Percentiles rank a stretch among this genome's conserved stretches.
phyloP scores from a whole-genome alignment of 1,139 yeast species.

The Petasospora fabianii region DNA sequence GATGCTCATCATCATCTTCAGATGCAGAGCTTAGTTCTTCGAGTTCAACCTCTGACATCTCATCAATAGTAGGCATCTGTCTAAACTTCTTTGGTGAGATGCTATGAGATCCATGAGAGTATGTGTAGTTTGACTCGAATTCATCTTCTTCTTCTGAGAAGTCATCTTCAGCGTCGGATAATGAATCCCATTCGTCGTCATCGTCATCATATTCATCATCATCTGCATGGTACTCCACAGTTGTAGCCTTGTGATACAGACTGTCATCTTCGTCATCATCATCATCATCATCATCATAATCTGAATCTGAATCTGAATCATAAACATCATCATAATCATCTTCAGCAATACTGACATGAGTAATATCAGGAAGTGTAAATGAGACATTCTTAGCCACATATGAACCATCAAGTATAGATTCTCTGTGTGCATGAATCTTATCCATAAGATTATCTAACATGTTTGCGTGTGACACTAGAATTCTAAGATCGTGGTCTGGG shows the following conservation, averaged over 20 bases:
- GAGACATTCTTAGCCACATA: constrained; percentile 8
- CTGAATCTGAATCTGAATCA: constrained; percentile 17
- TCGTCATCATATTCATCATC: constrained; percentile 17
- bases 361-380: constrained; percentile 10
- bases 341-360: constrained; percentile 16
- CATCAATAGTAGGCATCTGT: constrained; percentile 20
- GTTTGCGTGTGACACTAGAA: constrained; percentile 72
- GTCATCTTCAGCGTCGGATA: constrained; percentile 8
- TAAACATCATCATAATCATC: constrained; percentile 20
- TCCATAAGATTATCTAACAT: constrained; percentile 69
- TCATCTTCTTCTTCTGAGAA: too few species aligned
- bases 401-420: constrained; percentile 12
- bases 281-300: constrained; percentile 13
- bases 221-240: constrained; percentile 6
- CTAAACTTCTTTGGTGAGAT: constrained; percentile 15
- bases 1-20: constrained; percentile 9
- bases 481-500: constrained; percentile 57
- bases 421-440: constrained; percentile 18
- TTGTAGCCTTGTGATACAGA: constrained; percentile 10
- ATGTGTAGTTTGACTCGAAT: constrained; percentile 5
- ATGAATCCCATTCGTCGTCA: too few species aligned
- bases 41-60: constrained; percentile 18
- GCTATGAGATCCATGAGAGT: background rate
- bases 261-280: constrained; percentile 14
- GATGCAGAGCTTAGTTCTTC: constrained; percentile 16